These are phyloP conservation scores for Spinacia oleracea DNA, from an alignment of 179 eudicot genomes.

Conservation along the genomic window DNA sequence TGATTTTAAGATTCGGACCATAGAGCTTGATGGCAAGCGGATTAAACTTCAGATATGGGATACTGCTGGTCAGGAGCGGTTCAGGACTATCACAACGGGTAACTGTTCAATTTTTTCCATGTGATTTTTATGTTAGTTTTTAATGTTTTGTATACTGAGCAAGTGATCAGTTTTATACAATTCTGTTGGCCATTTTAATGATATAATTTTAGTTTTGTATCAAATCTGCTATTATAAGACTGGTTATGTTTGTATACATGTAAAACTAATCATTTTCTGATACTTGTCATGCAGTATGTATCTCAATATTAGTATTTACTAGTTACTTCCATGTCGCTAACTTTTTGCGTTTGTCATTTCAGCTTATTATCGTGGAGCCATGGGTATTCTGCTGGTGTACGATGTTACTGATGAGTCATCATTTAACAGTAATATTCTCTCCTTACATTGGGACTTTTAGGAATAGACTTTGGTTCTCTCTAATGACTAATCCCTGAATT, in stretches of 20 bases:
- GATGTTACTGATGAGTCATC: conserved; percentile 57
- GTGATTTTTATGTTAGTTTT: background rate
- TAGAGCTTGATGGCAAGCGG: conserved; percentile 53
- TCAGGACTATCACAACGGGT: conserved; percentile 52
- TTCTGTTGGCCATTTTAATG: background rate
- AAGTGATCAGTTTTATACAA: background rate
- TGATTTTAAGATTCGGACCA: conserved; percentile 53
- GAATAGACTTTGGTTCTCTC: background rate
- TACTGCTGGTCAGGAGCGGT: conserved; percentile 55
- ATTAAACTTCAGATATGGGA: conserved; percentile 60
- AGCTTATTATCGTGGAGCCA: conserved; percentile 59
- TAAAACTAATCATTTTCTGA: background rate
- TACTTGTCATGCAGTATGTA: background rate
- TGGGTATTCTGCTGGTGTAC: conserved; percentile 54
- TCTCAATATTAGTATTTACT: background rate
- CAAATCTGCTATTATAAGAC: background rate
- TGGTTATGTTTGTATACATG: background rate
- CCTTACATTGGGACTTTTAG: background rate
- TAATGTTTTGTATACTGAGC: background rate
- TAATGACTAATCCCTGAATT: background rate
- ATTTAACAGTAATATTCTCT: conserved; percentile 44
- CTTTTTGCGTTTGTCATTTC: conserved; percentile 22
- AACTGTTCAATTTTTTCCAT: conserved; percentile 10
- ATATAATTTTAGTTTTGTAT: background rate
- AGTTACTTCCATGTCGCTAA: background rate